phyloP scores from a whole-genome alignment of 768 basidiomycete genomes.

The Serendipita sp. region DNA sequence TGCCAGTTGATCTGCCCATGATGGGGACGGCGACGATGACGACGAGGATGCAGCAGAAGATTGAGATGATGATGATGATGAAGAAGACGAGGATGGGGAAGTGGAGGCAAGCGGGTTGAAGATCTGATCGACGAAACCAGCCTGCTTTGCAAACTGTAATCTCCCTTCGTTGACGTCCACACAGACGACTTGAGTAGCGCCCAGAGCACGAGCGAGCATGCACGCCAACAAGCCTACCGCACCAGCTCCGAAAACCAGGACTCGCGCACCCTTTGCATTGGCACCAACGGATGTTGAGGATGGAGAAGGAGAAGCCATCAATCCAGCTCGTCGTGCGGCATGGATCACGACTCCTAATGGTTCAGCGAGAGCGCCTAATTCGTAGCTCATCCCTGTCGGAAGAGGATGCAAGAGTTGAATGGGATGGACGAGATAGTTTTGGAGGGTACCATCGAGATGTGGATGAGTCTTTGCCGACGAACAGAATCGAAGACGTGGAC shows the following conservation, averaged over 20 bases:
- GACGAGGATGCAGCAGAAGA: not conserved
- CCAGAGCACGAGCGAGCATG: constrained; percentile 50
- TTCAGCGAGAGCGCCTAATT: constrained; percentile 78
- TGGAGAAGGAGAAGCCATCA: constrained; percentile 8
- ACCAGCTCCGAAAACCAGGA: constrained; percentile 84
- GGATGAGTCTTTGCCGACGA: constrained; percentile 82
- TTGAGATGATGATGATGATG: not conserved
- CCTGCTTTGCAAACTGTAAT: constrained; percentile 54
- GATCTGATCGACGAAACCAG: constrained; percentile 65
- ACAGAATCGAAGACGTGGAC: constrained; percentile 77
- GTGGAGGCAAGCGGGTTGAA: constrained; percentile 13
- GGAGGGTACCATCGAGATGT: constrained; percentile 84
- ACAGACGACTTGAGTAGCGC: constrained; percentile 57
- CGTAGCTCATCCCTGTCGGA: constrained; percentile 58
- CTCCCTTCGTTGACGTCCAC: constrained; percentile 75
- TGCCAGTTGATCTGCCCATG: not conserved
- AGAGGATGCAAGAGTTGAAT: constrained; percentile 76
- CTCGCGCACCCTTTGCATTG: constrained; percentile 38
- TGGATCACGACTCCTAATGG: constrained; percentile 82
- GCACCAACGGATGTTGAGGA: constrained; percentile 1
- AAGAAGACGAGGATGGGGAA: not conserved
- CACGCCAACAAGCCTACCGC: constrained; percentile 86
- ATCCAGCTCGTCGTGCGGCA: constrained; percentile 30
- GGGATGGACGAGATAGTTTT: constrained; percentile 78
- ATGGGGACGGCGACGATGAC: not conserved